Conservation (phyloP, 1,284 basidiomycete genomes). For the Fistulina hepatica region DNA sequence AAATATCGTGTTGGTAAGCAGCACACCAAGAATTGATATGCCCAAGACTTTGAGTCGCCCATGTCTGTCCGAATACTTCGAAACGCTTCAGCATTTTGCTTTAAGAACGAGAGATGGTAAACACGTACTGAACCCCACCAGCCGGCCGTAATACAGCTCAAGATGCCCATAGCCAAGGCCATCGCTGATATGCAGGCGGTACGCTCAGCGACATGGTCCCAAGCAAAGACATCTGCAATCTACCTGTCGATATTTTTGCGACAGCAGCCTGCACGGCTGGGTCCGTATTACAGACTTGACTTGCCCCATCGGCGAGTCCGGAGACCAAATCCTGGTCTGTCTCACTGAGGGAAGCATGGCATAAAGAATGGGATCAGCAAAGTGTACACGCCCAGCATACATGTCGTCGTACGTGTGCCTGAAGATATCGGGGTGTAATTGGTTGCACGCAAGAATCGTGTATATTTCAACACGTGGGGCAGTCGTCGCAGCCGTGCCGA, state of each 20-base stretch:
- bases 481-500: slow-evolving; percentile 41
- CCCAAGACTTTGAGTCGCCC: slow-evolving; percentile 65
- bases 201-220: slow-evolving; percentile 1
- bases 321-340: slow-evolving; percentile 8
- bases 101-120: slow-evolving; percentile 1
- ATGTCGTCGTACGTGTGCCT: slow-evolving; percentile 15
- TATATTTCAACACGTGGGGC: slow-evolving; percentile 61
- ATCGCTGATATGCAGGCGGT: slow-evolving; percentile 36
- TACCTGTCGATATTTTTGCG: slow-evolving; percentile 56
- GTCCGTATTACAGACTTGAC: slow-evolving; percentile 50
- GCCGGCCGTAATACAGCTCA: slow-evolving; percentile 66
- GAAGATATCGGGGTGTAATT: slow-evolving; percentile 42
- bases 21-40: slow-evolving; percentile 49
- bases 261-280: slow-evolving; percentile 63
- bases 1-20: slow-evolving; percentile 58
- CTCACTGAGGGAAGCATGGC: slow-evolving; percentile 2
- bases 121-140: slow-evolving; percentile 72
- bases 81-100: slow-evolving; percentile 2
- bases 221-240: slow-evolving; percentile 16
- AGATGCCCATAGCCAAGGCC: slow-evolving; percentile 57
- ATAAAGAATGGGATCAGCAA: too few species aligned
- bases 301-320: slow-evolving; percentile 2
- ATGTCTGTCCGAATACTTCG: slow-evolving; percentile 67
- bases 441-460: slow-evolving; percentile 42
- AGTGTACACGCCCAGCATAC: slow-evolving; percentile 6